Evolutionary conservation across 176 grass and related monocot species (phyloP).

Genomic region (Guadua angustifolia): DNA sequence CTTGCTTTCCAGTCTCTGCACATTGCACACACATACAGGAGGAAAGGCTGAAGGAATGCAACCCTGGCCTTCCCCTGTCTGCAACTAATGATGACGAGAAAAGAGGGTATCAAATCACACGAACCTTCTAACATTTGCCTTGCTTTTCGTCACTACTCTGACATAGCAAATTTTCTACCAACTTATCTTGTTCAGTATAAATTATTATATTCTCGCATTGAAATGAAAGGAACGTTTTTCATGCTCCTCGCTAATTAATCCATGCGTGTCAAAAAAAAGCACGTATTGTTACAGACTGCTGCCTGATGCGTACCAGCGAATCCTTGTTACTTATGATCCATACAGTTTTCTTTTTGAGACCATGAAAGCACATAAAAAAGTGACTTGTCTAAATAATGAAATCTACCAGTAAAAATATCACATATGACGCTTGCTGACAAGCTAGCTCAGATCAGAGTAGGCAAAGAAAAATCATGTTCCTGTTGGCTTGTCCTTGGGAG

Average conservation of each 20-base stretch:
- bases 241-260: no score
- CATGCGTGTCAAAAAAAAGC: not conserved
- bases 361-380: not conserved
- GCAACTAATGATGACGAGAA: conserved; percentile 21
- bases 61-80: not conserved
- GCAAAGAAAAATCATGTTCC: not conserved
- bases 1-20: not conserved
- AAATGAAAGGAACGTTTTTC: no score
- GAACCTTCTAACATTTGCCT: conserved; percentile 13
- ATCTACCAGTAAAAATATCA: not conserved
- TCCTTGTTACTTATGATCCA: not conserved
- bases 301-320: not conserved
- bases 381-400: not conserved
- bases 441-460: not conserved
- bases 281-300: no score
- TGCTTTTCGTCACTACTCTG: not conserved
- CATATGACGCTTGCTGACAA: not conserved
- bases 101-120: conserved; percentile 22
- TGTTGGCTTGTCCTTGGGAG: not conserved
- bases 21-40: not conserved
- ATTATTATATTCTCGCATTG: not conserved
- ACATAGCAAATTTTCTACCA: not conserved
- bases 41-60: not conserved
- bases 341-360: not conserved
- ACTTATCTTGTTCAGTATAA: not conserved